Conservation (phyloP, 2,329 filamentous ascomycete species). For the Hypoxylon sp. region DNA sequence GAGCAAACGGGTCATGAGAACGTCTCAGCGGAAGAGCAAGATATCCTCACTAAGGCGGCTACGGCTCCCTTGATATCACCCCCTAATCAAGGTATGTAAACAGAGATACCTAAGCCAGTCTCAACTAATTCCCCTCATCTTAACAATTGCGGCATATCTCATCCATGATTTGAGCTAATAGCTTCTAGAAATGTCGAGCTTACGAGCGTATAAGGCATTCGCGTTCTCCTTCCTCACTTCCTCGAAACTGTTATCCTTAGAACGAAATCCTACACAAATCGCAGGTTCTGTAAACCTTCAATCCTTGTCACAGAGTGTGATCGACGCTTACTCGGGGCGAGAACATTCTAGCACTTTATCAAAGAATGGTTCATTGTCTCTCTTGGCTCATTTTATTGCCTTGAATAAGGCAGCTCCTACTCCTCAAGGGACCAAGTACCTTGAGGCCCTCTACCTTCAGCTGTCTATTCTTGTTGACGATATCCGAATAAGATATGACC, state of each 20-base stretch:
- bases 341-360: constrained; percentile 48
- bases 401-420: constrained; percentile 61
- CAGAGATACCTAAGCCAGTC: background rate
- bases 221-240: constrained; percentile 53
- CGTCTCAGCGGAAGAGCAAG: constrained; percentile 36
- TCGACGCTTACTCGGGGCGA: constrained; percentile 53
- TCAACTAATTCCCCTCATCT: background rate
- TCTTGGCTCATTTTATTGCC: constrained; percentile 77
- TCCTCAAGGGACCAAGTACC: constrained; percentile 54
- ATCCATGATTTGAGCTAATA: constrained; percentile 18
- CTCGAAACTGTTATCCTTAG: constrained; percentile 58
- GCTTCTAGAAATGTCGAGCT: constrained; percentile 28
- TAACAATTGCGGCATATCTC: background rate
- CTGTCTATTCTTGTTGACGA: constrained; percentile 67
- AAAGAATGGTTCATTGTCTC: constrained; percentile 69
- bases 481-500: constrained; percentile 61
- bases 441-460: constrained; percentile 68
- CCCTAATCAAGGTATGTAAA: constrained; percentile 45
- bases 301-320: constrained; percentile 61
- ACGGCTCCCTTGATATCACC: constrained; percentile 46
- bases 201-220: constrained; percentile 50
- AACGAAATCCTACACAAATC: constrained; percentile 58
- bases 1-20: constrained; percentile 45
- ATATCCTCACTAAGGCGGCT: constrained; percentile 46
- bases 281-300: constrained; percentile 58